Conservation (phyloP, 768 basidiomycete genomes). For the Crepidotus variabilis region DNA sequence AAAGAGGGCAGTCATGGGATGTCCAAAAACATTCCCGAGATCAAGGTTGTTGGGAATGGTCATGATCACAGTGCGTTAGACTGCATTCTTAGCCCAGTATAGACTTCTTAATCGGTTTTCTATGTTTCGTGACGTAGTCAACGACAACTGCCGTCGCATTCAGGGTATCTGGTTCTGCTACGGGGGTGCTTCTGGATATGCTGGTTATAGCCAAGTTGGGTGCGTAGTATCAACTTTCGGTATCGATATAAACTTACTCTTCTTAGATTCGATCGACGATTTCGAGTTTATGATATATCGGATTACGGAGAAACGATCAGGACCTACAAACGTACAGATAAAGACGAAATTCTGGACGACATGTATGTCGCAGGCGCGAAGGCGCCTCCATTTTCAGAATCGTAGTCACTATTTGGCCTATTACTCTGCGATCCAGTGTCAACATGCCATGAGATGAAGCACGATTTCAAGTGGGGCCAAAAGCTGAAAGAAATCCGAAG, state of each 20-base stretch:
- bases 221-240: conserved; percentile 24
- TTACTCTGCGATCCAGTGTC: too few species aligned
- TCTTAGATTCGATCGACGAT: conserved; percentile 77
- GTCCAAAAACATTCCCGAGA: conserved; percentile 51
- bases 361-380: conserved; percentile 58
- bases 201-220: conserved; percentile 79
- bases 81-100: conserved; percentile 35
- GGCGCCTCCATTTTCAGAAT: conserved; percentile 32
- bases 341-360: conserved; percentile 62
- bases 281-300: conserved; percentile 83
- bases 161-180: conserved; percentile 92
- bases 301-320: conserved; percentile 89
- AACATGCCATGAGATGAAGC: too few species aligned
- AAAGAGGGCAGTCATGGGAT: conserved; percentile 64
- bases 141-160: conserved; percentile 84
- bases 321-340: conserved; percentile 81
- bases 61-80: conserved; percentile 81
- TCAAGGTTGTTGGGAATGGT: conserved; percentile 88
- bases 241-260: conserved; percentile 1
- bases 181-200: conserved; percentile 83
- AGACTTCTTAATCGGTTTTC: neutral
- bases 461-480: too few species aligned
- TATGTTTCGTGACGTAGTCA: conserved; percentile 43
- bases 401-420: too few species aligned
- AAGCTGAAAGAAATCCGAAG: too few species aligned